Evolutionary conservation across 2,329 filamentous ascomycete genomes (phyloP), one percentile per base, ranked within the genome.

Genomic region (Rhynchosporium agropyri): DNA sequence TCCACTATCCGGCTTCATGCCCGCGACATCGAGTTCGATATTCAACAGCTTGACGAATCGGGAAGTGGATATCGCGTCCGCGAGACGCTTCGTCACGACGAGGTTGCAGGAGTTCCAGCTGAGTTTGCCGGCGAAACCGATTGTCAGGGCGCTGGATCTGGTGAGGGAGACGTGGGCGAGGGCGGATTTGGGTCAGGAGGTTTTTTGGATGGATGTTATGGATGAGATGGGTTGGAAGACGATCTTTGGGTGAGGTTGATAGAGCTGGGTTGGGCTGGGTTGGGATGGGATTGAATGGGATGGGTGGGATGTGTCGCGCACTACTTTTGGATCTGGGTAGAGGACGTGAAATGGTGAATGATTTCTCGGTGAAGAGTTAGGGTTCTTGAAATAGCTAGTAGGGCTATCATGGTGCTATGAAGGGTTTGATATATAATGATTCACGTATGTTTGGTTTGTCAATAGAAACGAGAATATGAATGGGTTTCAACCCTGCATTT

Each of bases 151-250:
- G 1, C 46, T 69, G n/a, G 59, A 54, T 33, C 53, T 73, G 36
- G 65, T 72, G 28, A 54, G 69, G 50, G 71, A 73, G 66, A 71
- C 68, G 28, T 72, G 70, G 71, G 63, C 62, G 4, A 67, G 69
- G 46, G 64, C 63, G 12, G 69, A 70, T 64, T 36, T 63, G 20
- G 69, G 68, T 28, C 60, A 65, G 50, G 69, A 68, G 15, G 64
- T 68, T 3, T 71, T 65, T 58, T 72, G 70, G 70, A 71, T 70
- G 65, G 69, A 70, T 66, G 64, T 71, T 61, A 69, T 69, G 66
- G 65, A 67, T 49, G 65, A 67, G 55, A 65, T 67, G 64, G 68
- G 69, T 3, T 65, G 59, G 62, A 64, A 65, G 59, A 70, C 67
- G 12, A 71, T 71, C 40, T 70, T 70, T 65, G 69, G 69, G 2